These are phyloP conservation scores for Chrysoporthe puriensis DNA, from an alignment of 2,329 filamentous ascomycete genomes.

Conservation along the genomic window DNA sequence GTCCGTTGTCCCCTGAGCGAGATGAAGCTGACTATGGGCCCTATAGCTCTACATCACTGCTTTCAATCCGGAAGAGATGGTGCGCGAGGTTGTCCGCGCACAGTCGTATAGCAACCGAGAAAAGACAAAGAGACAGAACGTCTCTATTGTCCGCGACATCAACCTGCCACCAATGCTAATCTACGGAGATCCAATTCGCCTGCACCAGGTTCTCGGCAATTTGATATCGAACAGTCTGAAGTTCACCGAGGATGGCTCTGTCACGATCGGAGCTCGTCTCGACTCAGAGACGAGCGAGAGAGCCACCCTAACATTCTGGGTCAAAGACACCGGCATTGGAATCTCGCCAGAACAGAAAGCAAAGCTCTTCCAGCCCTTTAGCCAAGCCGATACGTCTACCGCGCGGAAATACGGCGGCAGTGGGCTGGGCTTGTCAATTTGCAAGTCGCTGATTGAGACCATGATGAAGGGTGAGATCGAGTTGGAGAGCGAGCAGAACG, in stretches of 20 bases:
- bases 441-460: conserved; percentile 90
- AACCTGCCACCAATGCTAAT: conserved; percentile 74
- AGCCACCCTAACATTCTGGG: conserved; percentile 80
- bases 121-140: conserved; percentile 64
- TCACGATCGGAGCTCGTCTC: conserved; percentile 79
- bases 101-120: conserved; percentile 69
- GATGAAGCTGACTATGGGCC: not conserved
- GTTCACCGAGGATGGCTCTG: conserved; percentile 84
- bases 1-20: not conserved
- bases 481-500: conserved; percentile 74
- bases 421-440: conserved; percentile 88
- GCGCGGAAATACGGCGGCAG: conserved; percentile 91
- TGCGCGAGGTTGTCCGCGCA: conserved; percentile 67
- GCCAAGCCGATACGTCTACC: conserved; percentile 88
- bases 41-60: conserved; percentile 65
- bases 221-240: conserved; percentile 92
- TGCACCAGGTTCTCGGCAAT: conserved; percentile 76
- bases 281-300: conserved; percentile 71
- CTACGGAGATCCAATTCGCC: conserved; percentile 67
- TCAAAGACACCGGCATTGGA: conserved; percentile 88
- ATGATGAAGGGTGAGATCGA: conserved; percentile 88
- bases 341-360: conserved; percentile 81
- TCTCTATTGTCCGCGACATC: conserved; percentile 71
- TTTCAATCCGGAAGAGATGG: conserved; percentile 69
- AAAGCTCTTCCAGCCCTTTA: conserved; percentile 90